Evolutionary conservation across 1,284 basidiomycete genomes (phyloP).

Genomic region (Austroboletus niveus): DNA sequence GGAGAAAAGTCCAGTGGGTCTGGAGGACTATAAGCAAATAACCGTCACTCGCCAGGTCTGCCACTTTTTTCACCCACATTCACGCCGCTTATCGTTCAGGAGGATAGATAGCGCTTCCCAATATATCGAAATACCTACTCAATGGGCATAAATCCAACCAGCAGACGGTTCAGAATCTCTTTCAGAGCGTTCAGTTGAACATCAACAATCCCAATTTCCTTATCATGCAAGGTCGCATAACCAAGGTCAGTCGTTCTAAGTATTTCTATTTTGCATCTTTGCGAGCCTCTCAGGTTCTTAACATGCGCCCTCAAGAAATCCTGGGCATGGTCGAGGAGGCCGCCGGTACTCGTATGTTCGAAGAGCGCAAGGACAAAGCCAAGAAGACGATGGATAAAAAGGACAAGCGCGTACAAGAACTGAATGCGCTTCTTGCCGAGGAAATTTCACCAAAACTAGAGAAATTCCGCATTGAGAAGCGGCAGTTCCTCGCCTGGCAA

Average conservation of each 20-base stretch:
- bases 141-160: slow-evolving; percentile 96
- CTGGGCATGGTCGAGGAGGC: slow-evolving; percentile 99
- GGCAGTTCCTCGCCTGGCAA: slow-evolving; percentile 88
- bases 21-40: slow-evolving; percentile 84
- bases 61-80: slow-evolving; percentile 7
- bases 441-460: slow-evolving; percentile 97
- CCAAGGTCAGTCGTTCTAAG: slow-evolving; percentile 56
- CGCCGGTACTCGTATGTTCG: slow-evolving; percentile 98
- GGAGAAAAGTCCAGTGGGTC: slow-evolving; percentile 82
- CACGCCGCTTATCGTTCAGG: slow-evolving; percentile 4
- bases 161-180: slow-evolving; percentile 86
- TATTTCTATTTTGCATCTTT: not conserved
- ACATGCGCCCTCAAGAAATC: slow-evolving; percentile 98
- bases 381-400: slow-evolving; percentile 97
- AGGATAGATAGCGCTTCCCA: slow-evolving; percentile 84
- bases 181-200: slow-evolving; percentile 97
- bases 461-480: slow-evolving; percentile 88
- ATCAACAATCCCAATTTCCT: slow-evolving; percentile 99
- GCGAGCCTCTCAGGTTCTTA: slow-evolving; percentile 61
- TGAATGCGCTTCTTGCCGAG: slow-evolving; percentile 76
- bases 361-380: slow-evolving; percentile 97
- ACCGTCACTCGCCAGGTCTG: slow-evolving; percentile 94
- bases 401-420: slow-evolving; percentile 94
- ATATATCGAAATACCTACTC: slow-evolving; percentile 91
- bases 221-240: slow-evolving; percentile 98